Conservation (phyloP, 2,329 filamentous ascomycete species). For the Alternaria sp. region DNA sequence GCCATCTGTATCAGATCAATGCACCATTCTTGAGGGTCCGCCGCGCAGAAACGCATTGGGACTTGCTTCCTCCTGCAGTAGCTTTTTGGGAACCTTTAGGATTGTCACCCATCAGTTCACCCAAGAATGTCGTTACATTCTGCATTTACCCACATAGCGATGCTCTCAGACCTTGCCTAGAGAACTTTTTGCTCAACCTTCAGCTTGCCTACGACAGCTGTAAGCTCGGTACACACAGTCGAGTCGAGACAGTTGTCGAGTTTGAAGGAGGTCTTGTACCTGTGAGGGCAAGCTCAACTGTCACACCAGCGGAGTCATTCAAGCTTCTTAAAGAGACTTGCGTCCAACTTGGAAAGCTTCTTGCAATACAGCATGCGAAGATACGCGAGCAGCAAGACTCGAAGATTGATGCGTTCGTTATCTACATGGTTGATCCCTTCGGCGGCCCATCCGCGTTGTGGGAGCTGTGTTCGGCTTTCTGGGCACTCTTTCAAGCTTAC, state of each 20-base stretch:
- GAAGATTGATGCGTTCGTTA: conserved; percentile 68
- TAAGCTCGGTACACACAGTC: conserved; percentile 72
- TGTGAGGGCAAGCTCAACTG: conserved; percentile 26
- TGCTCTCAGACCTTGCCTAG: conserved; percentile 67
- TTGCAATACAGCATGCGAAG: conserved; percentile 45
- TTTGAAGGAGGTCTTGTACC: conserved; percentile 47
- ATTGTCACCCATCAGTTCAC: conserved; percentile 73
- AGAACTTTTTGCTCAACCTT: conserved; percentile 72
- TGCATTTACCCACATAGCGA: conserved; percentile 74
- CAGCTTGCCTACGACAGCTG: conserved; percentile 76
- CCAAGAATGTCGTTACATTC: conserved; percentile 74
- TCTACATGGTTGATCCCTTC: conserved; percentile 79
- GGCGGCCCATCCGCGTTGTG: conserved; percentile 65
- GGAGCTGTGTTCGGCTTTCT: conserved; percentile 78
- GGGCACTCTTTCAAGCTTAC: conserved; percentile 73
- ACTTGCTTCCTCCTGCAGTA: conserved; percentile 76
- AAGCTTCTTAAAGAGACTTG: conserved; percentile 47
- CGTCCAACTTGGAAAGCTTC: conserved; percentile 52
- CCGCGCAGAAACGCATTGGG: conserved; percentile 72
- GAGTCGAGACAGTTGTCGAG: conserved; percentile 51
- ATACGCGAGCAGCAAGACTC: conserved; percentile 50
- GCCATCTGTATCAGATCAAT: conserved; percentile 59
- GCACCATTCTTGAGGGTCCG: conserved; percentile 77
- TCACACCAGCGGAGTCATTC: conserved; percentile 35
- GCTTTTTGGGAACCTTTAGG: conserved; percentile 84